Evolutionary conservation across 768 basidiomycete species (phyloP), one percentile per base, ranked within the genome.

Genomic region (Mycena metata): DNA sequence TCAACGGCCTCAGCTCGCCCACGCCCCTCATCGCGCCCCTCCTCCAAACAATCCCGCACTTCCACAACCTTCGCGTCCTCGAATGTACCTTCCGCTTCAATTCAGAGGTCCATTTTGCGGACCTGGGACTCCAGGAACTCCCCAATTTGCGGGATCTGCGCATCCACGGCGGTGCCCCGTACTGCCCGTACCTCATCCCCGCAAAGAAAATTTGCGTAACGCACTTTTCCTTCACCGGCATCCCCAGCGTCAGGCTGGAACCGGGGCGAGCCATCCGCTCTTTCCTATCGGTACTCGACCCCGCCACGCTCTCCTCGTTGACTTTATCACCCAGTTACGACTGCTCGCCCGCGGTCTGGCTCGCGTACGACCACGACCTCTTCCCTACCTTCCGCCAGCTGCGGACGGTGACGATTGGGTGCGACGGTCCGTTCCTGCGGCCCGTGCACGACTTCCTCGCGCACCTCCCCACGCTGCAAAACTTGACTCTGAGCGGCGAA

Each of bases 371-470:
- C 55, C 19, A 13, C 16, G 61, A 58, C 39, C 35, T 68, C 6
- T 63, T 49, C 59, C 1, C 45, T 3, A 47, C 46, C 47, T 68
- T 68, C 30, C 46, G 52, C 9, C 24, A 49, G 4, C 54, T 68
- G 16, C 23, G 47, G 35, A 57, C 21, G n/a, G 61, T 68, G 7
- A 42, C 23, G 33, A 68, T 68, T 23, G 61, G 26, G 45, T 55
- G 51, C 55, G 67, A 68, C 41, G 67, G 67, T 13, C 67, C 67
- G 17, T 68, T 68, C 67, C 45, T 68, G 10, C 45, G 54, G 3
- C 36, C 30, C 6, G 47, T 68, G 13, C 67, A 61, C 26, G 33
- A 19, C 17, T 68, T 68, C 54, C 60, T 68, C 55, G 55, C 12
- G 12, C 23, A 10, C 39, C 67, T 68, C 39, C 61, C 67, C 13